Conservation (phyloP, 495 filamentous ascomycete species). For the Tuber melanosporum region DNA sequence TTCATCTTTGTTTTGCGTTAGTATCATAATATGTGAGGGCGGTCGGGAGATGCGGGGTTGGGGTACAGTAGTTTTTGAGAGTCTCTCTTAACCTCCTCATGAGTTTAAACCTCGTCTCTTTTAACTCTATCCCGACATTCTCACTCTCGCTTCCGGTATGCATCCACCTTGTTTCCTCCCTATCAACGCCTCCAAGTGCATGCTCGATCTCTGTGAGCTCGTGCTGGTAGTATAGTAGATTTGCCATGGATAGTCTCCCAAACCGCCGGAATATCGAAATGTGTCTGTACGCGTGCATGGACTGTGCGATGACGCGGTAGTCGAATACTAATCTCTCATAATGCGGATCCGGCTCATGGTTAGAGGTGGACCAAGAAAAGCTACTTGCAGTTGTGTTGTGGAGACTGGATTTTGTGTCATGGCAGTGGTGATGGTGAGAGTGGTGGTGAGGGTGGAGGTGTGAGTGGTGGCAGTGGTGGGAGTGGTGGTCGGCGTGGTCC, state of each 20-base stretch:
- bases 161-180: constrained; percentile 28
- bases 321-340: constrained; percentile 31
- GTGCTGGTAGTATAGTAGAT: constrained; percentile 31
- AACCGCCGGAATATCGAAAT: constrained; percentile 39
- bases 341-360: constrained; percentile 28
- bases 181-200: constrained; percentile 19
- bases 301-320: constrained; percentile 33
- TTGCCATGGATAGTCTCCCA: constrained; percentile 35
- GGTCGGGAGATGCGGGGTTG: not conserved
- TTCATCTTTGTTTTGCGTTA: constrained; percentile 21
- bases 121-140: constrained; percentile 21
- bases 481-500: constrained; percentile 18
- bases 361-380: constrained; percentile 27
- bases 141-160: constrained; percentile 33
- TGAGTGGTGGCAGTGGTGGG: constrained; percentile 10
- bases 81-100: constrained; percentile 33
- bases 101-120: constrained; percentile 24
- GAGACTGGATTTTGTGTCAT: constrained; percentile 15
- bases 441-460: constrained; percentile 13
- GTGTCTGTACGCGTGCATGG: constrained; percentile 39
- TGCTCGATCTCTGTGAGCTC: constrained; percentile 31
- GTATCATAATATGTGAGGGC: not conserved
- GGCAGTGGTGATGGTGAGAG: constrained; percentile 22
- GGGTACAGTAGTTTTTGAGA: constrained; percentile 26
- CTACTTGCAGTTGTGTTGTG: constrained; percentile 23